Evolutionary conservation across 163 green algal species (phyloP), one percentile per base, ranked within the genome.

Genomic region (Trebouxiophyceae sp.): DNA sequence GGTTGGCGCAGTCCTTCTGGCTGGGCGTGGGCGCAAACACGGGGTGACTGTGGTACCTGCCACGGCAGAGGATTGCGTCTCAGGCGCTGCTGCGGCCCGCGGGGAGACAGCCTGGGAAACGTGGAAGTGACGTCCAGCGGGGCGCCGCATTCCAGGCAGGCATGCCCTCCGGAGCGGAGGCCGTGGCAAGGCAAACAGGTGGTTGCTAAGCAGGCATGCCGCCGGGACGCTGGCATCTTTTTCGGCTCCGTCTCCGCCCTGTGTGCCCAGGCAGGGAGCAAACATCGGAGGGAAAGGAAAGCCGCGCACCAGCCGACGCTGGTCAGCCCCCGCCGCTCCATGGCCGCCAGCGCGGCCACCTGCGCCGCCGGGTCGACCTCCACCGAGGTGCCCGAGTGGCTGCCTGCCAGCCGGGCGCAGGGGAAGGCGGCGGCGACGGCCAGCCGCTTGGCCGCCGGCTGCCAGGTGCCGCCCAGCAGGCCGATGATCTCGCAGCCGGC

Each of bases 41-140:
- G 28, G 87, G 87, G 69, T 93, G 87, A 22, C 67, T 82, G 76
- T 93, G 87, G 71, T 93, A 93, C 83, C 87, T 90, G 28, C 47
- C 5, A n/a, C n/a, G n/a, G n/a, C n/a, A n/a, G n/a, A n/a, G n/a
- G n/a, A n/a, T n/a, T n/a, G n/a, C n/a, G n/a, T n/a, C n/a, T n/a
- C n/a, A n/a, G n/a, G n/a, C n/a, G n/a, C n/a, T n/a, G n/a, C n/a
- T n/a, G n/a, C n/a, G n/a, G n/a, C n/a, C n/a, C n/a, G n/a, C n/a
- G n/a, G n/a, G n/a, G n/a, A n/a, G n/a, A n/a, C n/a, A n/a, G n/a
- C n/a, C n/a, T n/a, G n/a, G n/a, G n/a, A n/a, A n/a, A n/a, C n/a
- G n/a, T n/a, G n/a, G n/a, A n/a, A n/a, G n/a, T n/a, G n/a, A n/a
- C n/a, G n/a, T n/a, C n/a, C n/a, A n/a, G n/a, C n/a, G n/a, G n/a